Evolutionary conservation across 257 asterid species (phyloP), one percentile per base, ranked within the genome.

Genomic region (Buddleja alternifolia): DNA sequence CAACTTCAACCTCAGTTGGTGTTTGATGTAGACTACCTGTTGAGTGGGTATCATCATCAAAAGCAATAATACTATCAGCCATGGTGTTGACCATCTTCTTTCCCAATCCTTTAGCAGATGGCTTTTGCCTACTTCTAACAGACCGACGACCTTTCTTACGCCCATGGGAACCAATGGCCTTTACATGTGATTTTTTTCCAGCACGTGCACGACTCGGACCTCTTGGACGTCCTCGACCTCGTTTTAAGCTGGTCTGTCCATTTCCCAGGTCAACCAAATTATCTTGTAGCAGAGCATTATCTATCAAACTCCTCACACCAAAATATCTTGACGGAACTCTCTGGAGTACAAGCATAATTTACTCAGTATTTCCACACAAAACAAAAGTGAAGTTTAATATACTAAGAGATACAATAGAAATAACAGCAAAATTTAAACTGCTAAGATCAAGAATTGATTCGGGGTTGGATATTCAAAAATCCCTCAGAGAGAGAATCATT

Each of bases 181-280:
- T 72, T 69, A 81, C 72, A 66, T 69, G 88, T 55, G 74, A 63
- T 78, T 75, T 86, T 78, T 75, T 86, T 57, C 82, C 88, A 29
- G 74, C 87, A 52, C 80, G 73, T n/a, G 71, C 42, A 20, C 82
- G 80, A 69, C 50, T 71, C 1, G 80, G 82, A 56, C 88, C 88
- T 72, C 74, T 72, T 6, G 85, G 76, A 51, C 85, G 83, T 23
- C 87, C 95, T 29, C 90, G 81, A 17, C 86, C 83, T 36, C 88
- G 88, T 72, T 73, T 79, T 21, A 75, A 67, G 67, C 63, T 25
- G 14, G 51, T 34, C 7, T 32, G 83, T 47, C 81, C 78, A 8
- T 46, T 69, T 45, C 63, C 81, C 10, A 60, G 51, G 71, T 69
- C 82, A 53, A 64, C 79, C 74, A 70, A 73, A 57, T 47, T 66